Conservation (phyloP, 352 stramenopile species). For the Hyaloperonospora brassicae region DNA sequence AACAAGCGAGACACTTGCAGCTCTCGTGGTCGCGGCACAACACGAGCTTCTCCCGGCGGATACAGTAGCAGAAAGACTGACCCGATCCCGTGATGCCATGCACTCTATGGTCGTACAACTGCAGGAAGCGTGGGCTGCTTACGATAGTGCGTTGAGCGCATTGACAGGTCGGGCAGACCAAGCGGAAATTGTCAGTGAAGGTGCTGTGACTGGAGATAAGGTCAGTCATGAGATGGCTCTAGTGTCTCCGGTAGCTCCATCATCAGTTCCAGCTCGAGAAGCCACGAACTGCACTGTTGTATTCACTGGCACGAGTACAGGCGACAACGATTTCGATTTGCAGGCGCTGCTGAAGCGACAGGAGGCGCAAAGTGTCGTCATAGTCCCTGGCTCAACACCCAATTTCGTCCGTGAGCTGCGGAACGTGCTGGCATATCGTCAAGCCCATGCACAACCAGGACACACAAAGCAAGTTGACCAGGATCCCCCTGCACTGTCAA, state of each 20-base stretch:
- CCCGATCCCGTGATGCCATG: constrained; percentile 16
- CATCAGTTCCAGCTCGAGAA: constrained; percentile 5
- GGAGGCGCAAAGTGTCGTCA: constrained; percentile 6
- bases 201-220: constrained; percentile 1
- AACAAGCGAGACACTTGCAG: constrained; percentile 43
- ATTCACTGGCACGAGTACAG: constrained; percentile 69
- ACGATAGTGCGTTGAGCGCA: constrained; percentile 12
- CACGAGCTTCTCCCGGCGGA: constrained; percentile 25
- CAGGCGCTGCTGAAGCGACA: constrained; percentile 33
- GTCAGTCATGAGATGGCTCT: constrained; percentile 2
- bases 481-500: constrained; percentile 11
- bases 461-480: constrained; percentile 41
- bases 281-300: constrained; percentile 38
- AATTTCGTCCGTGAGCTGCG: constrained; percentile 47
- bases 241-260: not conserved
- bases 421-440: constrained; percentile 42
- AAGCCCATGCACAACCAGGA: constrained; percentile 19
- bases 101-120: constrained; percentile 18
- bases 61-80: constrained; percentile 7
- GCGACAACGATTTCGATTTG: constrained; percentile 57
- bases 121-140: constrained; percentile 21
- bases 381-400: constrained; percentile 12
- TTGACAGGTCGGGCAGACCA: constrained; percentile 1
- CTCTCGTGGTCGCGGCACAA: constrained; percentile 36
- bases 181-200: not conserved